phyloP scores from a whole-genome alignment of 352 stramenopile genomes.

The Saprolegnia diclina region DNA sequence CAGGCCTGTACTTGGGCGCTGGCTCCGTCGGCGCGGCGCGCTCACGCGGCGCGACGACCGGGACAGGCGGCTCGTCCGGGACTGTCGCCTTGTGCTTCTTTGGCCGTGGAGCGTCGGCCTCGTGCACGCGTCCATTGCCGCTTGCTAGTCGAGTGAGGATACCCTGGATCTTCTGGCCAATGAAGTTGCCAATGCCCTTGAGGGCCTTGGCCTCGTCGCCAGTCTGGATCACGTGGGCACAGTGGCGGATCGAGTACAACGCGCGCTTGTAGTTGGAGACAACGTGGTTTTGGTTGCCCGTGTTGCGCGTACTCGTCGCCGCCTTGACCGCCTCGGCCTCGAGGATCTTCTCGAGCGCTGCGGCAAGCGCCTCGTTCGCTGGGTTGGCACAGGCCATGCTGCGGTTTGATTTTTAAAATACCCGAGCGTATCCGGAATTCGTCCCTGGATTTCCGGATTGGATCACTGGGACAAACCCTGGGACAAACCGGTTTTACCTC shows the following conservation, averaged over 20 bases:
- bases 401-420: slow-evolving; percentile 21
- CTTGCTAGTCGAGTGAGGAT: slow-evolving; percentile 39
- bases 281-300: slow-evolving; percentile 10
- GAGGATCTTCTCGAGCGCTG: slow-evolving; percentile 58
- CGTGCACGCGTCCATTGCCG: neutral
- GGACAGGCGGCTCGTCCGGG: neutral
- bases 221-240: slow-evolving; percentile 39
- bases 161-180: slow-evolving; percentile 77
- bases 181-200: slow-evolving; percentile 75
- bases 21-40: neutral
- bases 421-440: slow-evolving; percentile 15
- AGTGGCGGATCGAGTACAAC: slow-evolving; percentile 60
- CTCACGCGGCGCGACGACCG: too few relatives aligned
- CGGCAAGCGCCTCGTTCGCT: slow-evolving; percentile 62
- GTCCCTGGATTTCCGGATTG: neutral
- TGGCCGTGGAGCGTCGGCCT: neutral
- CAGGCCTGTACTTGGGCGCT: slow-evolving; percentile 39
- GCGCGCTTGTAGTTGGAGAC: slow-evolving; percentile 56
- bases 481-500: neutral
- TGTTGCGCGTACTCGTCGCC: neutral
- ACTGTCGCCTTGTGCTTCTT: slow-evolving; percentile 21
- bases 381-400: slow-evolving; percentile 43
- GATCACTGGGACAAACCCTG: neutral
- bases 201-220: slow-evolving; percentile 59
- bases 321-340: slow-evolving; percentile 35